Conservation (phyloP, 106 monocot species). For the Allium sativum region DNA sequence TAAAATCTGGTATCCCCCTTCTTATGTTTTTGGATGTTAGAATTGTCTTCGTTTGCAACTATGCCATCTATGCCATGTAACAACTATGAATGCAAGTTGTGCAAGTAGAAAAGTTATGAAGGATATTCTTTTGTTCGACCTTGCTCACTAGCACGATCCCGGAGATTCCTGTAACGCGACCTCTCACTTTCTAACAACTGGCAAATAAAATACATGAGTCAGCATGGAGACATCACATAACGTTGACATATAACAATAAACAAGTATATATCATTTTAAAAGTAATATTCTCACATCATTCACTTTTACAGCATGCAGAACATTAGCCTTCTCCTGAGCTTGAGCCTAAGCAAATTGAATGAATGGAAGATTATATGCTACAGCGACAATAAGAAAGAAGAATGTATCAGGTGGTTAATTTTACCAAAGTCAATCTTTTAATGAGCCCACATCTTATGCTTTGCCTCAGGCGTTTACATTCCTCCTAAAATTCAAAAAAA, state of each 20-base stretch:
- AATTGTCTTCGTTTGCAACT: too few species aligned
- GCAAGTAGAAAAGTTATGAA: background rate
- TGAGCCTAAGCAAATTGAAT: constrained; percentile 29
- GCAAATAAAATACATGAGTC: constrained; percentile 2
- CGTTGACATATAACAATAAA: background rate
- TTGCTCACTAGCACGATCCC: constrained; percentile 91
- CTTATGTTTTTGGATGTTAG: too few species aligned
- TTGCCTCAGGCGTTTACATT: constrained; percentile 80
- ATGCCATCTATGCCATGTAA: too few species aligned
- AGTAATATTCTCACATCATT: constrained; percentile 60
- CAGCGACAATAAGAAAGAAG: background rate
- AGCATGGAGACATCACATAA: background rate
- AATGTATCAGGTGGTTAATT: background rate
- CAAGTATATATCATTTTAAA: too few species aligned
- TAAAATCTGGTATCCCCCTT: too few species aligned
- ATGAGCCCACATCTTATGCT: constrained; percentile 88
- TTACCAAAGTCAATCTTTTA: constrained; percentile 70
- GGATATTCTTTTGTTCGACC: constrained; percentile 59
- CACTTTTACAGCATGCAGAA: constrained; percentile 64
- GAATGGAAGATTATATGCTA: background rate
- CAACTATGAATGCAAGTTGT: too few species aligned
- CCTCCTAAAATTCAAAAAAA: constrained; percentile 48
- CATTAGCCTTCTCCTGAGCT: constrained; percentile 68
- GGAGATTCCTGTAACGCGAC: constrained; percentile 54
- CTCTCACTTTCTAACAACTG: constrained; percentile 78